Evolutionary conservation across 192 early-diverging fungal species (phyloP), one percentile per base, ranked within the genome.

Genomic region (Coemansia sp.): DNA sequence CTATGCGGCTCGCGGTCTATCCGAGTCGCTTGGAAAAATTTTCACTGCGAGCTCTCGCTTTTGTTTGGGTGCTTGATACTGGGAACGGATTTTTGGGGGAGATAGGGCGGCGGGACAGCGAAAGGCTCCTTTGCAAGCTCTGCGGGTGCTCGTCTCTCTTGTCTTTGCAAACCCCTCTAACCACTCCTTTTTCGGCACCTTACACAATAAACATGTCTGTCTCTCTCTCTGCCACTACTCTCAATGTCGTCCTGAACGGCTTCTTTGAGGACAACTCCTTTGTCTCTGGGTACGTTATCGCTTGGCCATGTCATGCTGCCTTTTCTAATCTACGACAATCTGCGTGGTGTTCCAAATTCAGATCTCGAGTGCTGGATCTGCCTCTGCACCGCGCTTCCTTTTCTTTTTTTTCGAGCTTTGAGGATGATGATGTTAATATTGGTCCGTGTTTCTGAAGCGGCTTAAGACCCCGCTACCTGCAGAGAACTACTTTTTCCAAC

Each of bases 211-310:
- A 42, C 47, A 89, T 89, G 88, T 89, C 89, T 75, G 85, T 90
- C 86, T 70, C 87, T 60, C 74, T 92, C 69, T 73, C 87, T 70
- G 73, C 87, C 70, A 53, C 79, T 56, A 87, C 88, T 68, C 79
- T 87, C 76, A 86, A 83, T 86, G 77, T 83, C 74, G 79, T 87
- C 74, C 88, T 92, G 68, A 89, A 92, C 86, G 89, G 84, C 69
- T 87, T 87, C 85, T 89, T 92, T 64, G 89, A 91, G 77, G 86
- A 87, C 73, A 86, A 81, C 74, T 92, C 91, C 67, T 92, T 89
- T 73, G 86, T 92, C 74, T 79, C 87, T 62, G 89, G 89, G 91
- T 92, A 90, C 87, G 86, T 73, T 37, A 42, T n/a, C 41, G 12
- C 17, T 9, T 42, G 10, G 17, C 17, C 41, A n/a, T n/a, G n/a